phyloP scores from a whole-genome alignment of 768 basidiomycete genomes.

The Strobilomyces echinocephalus region DNA sequence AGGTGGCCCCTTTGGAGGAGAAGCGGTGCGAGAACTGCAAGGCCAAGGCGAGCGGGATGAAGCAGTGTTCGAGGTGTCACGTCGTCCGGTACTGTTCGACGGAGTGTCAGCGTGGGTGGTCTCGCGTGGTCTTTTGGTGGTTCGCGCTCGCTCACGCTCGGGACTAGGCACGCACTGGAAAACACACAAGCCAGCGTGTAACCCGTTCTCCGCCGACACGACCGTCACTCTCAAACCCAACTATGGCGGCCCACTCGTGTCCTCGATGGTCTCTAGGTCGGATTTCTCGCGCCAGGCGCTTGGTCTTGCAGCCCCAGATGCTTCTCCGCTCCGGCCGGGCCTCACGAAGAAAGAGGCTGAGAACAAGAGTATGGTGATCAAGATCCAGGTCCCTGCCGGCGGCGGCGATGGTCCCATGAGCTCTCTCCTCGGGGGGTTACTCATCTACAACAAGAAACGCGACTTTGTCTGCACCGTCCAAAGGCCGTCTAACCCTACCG shows the following conservation, averaged over 20 bases:
- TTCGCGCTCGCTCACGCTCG: background rate
- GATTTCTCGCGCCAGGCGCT: constrained; percentile 28
- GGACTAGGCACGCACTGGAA: constrained; percentile 43
- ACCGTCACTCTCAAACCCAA: constrained; percentile 45
- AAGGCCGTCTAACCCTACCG: constrained; percentile 29
- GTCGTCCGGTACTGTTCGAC: constrained; percentile 48
- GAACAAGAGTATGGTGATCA: constrained; percentile 46
- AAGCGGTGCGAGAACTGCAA: constrained; percentile 41
- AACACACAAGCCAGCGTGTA: constrained; percentile 43
- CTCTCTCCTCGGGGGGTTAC: constrained; percentile 24
- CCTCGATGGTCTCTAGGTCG: constrained; percentile 22
- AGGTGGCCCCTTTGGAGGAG: constrained; percentile 38
- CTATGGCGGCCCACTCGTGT: constrained; percentile 25
- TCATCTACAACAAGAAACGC: constrained; percentile 51
- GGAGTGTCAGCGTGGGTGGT: constrained; percentile 48
- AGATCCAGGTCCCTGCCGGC: constrained; percentile 45
- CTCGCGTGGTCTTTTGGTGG: background rate
- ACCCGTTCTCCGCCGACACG: constrained; percentile 39
- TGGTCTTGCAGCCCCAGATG: constrained; percentile 24
- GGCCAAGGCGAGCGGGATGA: constrained; percentile 30
- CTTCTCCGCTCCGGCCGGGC: constrained; percentile 17
- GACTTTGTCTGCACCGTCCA: constrained; percentile 46
- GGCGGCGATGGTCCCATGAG: background rate
- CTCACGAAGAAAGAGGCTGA: constrained; percentile 19
- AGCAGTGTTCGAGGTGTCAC: constrained; percentile 42